Evolutionary conservation across 2,329 filamentous ascomycete genomes (phyloP).

Genomic region (Aureobasidium sp.): DNA sequence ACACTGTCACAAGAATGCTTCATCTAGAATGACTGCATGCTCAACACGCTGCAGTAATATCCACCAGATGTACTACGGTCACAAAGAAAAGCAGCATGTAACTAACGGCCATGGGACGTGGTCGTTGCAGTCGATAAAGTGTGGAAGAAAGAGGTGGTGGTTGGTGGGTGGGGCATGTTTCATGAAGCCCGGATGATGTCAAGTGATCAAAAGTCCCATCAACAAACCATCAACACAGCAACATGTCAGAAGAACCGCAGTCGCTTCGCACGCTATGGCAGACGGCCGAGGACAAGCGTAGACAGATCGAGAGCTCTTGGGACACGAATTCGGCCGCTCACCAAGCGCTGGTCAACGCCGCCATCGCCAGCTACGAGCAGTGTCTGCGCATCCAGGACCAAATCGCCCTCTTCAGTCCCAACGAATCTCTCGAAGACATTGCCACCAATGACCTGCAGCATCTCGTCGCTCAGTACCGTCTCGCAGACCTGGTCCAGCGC

Average conservation of each 20-base stretch:
- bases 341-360: conserved; percentile 56
- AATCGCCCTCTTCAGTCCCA: conserved; percentile 78
- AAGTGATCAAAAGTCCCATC: background rate
- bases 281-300: conserved; percentile 47
- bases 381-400: conserved; percentile 61
- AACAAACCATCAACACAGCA: background rate
- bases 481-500: conserved; percentile 71
- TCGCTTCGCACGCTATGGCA: conserved; percentile 49
- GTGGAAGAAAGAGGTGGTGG: background rate
- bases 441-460: conserved; percentile 79
- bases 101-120: too few species aligned
- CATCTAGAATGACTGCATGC: background rate
- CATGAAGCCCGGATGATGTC: background rate
- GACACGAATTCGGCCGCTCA: conserved; percentile 59
- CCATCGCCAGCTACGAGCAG: conserved; percentile 64
- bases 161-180: background rate
- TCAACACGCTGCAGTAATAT: background rate
- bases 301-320: conserved; percentile 52
- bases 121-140: background rate
- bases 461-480: conserved; percentile 65
- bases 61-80: background rate
- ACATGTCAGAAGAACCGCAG: conserved; percentile 40
- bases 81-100: background rate
- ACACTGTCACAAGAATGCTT: background rate
- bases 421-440: conserved; percentile 82